Percentiles rank a stretch among this genome's conserved stretches.
Evolutionary conservation across 2,329 filamentous ascomycete genomes (phyloP).

Genomic region (Aureobasidium sp.): DNA sequence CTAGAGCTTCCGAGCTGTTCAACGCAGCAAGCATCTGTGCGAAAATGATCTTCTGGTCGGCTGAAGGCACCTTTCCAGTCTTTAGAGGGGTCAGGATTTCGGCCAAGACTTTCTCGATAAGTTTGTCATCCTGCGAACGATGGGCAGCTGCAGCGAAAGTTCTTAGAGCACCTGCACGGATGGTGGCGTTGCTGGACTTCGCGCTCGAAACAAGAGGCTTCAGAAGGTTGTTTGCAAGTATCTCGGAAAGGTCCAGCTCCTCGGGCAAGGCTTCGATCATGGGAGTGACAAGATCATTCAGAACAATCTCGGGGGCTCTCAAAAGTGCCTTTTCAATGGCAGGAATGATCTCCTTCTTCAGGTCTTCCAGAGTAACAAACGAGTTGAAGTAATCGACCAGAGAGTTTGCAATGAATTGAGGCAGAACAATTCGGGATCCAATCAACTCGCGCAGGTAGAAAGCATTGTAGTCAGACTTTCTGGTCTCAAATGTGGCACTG

Average conservation of each 20-base stretch:
- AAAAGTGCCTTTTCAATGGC: conserved; percentile 82
- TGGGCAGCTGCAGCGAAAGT: conserved; percentile 65
- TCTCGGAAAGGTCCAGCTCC: conserved; percentile 66
- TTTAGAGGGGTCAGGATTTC: conserved; percentile 76
- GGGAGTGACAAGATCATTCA: conserved; percentile 68
- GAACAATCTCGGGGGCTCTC: conserved; percentile 79
- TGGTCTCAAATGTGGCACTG: conserved; percentile 53
- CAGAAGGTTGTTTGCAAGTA: conserved; percentile 62
- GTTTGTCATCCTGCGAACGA: conserved; percentile 49
- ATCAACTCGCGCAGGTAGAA: conserved; percentile 84
- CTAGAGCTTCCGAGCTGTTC: conserved; percentile 51
- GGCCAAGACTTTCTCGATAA: conserved; percentile 60
- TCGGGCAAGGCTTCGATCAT: conserved; percentile 62
- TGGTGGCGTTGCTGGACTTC: conserved; percentile 76
- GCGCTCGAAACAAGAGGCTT: conserved; percentile 85
- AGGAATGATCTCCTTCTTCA: conserved; percentile 68
- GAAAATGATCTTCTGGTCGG: conserved; percentile 77
- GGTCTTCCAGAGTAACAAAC: conserved; percentile 65
- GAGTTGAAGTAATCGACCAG: conserved; percentile 73
- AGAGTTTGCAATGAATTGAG: conserved; percentile 62
- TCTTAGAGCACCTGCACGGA: conserved; percentile 66
- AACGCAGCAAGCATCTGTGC: conserved; percentile 69
- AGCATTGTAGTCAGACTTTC: conserved; percentile 65
- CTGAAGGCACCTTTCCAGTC: conserved; percentile 70
- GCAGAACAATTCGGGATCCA: conserved; percentile 64